Evolutionary conservation across 2,329 filamentous ascomycete genomes (phyloP).

Genomic region (Hymenotorrendiella dingleyae): DNA sequence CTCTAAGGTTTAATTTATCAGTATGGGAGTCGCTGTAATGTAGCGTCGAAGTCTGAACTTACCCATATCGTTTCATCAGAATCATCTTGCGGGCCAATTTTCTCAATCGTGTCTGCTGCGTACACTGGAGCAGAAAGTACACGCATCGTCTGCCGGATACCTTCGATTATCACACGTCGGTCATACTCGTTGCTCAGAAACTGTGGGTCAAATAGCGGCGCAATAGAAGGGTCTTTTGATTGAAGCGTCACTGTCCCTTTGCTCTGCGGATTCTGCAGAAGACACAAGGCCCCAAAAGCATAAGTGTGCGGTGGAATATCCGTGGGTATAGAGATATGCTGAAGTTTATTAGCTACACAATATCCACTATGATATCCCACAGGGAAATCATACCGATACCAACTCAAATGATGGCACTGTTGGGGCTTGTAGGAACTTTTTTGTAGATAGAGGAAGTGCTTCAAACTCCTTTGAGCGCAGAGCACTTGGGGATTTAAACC

Average conservation of each 20-base stretch:
- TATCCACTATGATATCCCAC: too few relatives aligned
- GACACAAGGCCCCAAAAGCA: conserved; percentile 40
- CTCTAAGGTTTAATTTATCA: conserved; percentile 1
- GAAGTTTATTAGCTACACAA: too few relatives aligned
- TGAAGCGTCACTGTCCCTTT: conserved; percentile 57
- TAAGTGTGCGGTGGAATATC: conserved; percentile 30
- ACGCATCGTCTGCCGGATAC: conserved; percentile 37
- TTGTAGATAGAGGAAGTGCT: conserved; percentile 38
- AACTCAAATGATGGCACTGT: conserved; percentile 55
- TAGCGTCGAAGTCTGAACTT: background rate
- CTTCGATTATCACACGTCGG: conserved; percentile 42
- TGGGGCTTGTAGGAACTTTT: conserved; percentile 39
- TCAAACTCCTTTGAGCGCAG: conserved; percentile 42
- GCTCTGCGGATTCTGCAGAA: conserved; percentile 48
- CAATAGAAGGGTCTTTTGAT: conserved; percentile 56
- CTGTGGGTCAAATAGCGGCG: conserved; percentile 57
- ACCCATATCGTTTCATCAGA: conserved; percentile 46
- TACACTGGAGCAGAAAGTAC: conserved; percentile 39
- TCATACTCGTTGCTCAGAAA: conserved; percentile 53
- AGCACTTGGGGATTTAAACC: conserved; percentile 38
- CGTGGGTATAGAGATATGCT: too few relatives aligned
- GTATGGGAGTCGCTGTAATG: background rate
- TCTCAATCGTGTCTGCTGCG: conserved; percentile 37
- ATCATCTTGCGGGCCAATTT: conserved; percentile 39
- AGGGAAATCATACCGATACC: conserved; percentile 39